phyloP scores from a whole-genome alignment of 768 basidiomycete species.

The Trametes gibbosa region DNA sequence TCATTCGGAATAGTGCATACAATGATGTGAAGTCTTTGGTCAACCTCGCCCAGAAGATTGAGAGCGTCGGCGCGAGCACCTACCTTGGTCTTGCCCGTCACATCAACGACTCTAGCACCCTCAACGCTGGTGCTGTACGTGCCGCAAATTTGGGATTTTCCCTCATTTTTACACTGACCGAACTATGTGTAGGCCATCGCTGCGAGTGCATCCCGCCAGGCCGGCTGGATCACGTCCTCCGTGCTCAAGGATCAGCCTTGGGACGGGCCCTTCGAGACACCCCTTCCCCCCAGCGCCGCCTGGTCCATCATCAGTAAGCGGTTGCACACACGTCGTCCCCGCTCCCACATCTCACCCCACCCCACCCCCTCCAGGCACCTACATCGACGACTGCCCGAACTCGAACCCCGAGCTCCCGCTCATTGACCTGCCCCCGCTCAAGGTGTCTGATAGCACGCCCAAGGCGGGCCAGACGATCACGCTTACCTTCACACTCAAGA shows the following conservation, averaged over 20 bases:
- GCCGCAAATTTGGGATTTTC: not conserved
- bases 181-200: conserved; percentile 39
- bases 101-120: conserved; percentile 40
- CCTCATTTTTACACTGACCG: not conserved
- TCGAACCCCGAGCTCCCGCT: conserved; percentile 49
- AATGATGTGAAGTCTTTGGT: conserved; percentile 43
- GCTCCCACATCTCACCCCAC: conserved; percentile 24
- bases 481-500: conserved; percentile 20
- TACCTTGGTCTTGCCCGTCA: conserved; percentile 56
- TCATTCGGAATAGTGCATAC: conserved; percentile 33
- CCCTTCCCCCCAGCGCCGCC: conserved; percentile 34
- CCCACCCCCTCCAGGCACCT: conserved; percentile 30
- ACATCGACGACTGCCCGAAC: conserved; percentile 47
- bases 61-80: conserved; percentile 52
- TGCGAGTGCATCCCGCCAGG: conserved; percentile 50
- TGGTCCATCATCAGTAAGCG: conserved; percentile 40
- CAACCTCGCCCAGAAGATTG: conserved; percentile 43
- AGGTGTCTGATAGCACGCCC: conserved; percentile 29
- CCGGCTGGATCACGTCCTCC: conserved; percentile 45
- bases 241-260: conserved; percentile 42
- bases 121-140: conserved; percentile 48
- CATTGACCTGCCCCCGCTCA: conserved; percentile 45
- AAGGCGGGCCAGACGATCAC: conserved; percentile 31
- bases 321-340: not conserved
- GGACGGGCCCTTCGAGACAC: conserved; percentile 44